These are phyloP conservation scores for Lipomyces starkeyi DNA, from an alignment of 805 yeast species.

Conservation along the genomic window DNA sequence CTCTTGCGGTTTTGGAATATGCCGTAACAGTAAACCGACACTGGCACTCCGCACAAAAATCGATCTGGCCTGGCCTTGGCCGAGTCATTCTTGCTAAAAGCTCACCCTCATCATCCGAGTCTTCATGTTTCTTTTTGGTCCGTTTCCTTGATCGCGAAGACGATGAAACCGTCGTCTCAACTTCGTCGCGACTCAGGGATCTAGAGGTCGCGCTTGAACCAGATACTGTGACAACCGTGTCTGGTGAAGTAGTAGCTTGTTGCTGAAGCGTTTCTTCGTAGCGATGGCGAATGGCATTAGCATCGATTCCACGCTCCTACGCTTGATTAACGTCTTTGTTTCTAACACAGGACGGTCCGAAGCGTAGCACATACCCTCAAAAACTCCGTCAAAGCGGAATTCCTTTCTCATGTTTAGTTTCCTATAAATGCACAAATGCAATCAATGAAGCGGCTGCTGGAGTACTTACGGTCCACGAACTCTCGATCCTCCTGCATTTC, in stretches of 20 bases:
- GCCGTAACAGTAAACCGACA: conserved; percentile 64
- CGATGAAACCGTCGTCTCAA: not conserved
- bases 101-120: conserved; percentile 34
- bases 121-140: conserved; percentile 30
- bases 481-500: conserved; percentile 20
- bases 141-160: conserved; percentile 1
- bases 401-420: conserved; percentile 15
- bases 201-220: conserved; percentile 5
- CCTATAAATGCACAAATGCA: too few relatives aligned
- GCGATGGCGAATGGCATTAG: conserved; percentile 30
- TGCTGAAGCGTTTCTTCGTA: conserved; percentile 24
- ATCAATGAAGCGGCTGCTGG: not conserved
- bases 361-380: conserved; percentile 29
- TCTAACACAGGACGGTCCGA: not conserved
- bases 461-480: conserved; percentile 35
- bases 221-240: conserved; percentile 21
- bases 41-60: conserved; percentile 68
- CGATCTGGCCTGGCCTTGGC: conserved; percentile 47
- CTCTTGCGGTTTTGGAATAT: conserved; percentile 58
- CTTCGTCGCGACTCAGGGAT: conserved; percentile 12
- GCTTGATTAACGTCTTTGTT: not conserved
- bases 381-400: conserved; percentile 39
- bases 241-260: conserved; percentile 18
- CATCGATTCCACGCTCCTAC: conserved; percentile 38
- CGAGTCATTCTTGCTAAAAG: conserved; percentile 14